Conservation (phyloP, 805 yeast genomes). For the Candida hungchunana region DNA sequence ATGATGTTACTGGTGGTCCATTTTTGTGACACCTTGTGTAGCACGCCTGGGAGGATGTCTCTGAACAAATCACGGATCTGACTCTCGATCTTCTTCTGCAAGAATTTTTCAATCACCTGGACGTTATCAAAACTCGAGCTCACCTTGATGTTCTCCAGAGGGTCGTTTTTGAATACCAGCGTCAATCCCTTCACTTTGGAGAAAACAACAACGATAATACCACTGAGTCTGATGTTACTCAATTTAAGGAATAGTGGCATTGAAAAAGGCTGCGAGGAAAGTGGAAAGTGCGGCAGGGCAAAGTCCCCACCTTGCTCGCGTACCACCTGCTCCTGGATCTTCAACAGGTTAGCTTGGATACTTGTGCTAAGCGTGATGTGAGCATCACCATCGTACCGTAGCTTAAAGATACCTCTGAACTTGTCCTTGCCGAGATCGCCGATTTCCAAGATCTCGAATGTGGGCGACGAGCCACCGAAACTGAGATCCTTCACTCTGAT, state of each 20-base stretch:
- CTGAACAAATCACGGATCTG: slow-evolving; percentile 78
- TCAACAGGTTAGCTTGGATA: slow-evolving; percentile 80
- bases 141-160: slow-evolving; percentile 76
- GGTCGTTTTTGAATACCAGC: slow-evolving; percentile 83
- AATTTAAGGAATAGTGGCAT: slow-evolving; percentile 75
- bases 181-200: slow-evolving; percentile 80
- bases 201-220: slow-evolving; percentile 82
- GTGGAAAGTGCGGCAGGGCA: slow-evolving; percentile 60
- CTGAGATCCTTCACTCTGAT: slow-evolving; percentile 64
- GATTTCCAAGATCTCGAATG: slow-evolving; percentile 72
- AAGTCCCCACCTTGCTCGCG: slow-evolving; percentile 39
- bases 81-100: slow-evolving; percentile 77
- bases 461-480: slow-evolving; percentile 72
- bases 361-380: slow-evolving; percentile 69
- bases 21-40: slow-evolving; percentile 69
- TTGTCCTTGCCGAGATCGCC: slow-evolving; percentile 76
- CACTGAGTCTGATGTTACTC: slow-evolving; percentile 66
- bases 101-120: slow-evolving; percentile 75
- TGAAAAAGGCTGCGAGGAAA: slow-evolving; percentile 64
- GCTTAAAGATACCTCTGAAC: slow-evolving; percentile 78
- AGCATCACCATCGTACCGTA: slow-evolving; percentile 73
- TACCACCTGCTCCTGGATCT: slow-evolving; percentile 45
- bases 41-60: slow-evolving; percentile 76
- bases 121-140: slow-evolving; percentile 84
- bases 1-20: slow-evolving; percentile 44